Conservation (phyloP, 495 filamentous ascomycete species). For the Penicillium cosmopolitanum region DNA sequence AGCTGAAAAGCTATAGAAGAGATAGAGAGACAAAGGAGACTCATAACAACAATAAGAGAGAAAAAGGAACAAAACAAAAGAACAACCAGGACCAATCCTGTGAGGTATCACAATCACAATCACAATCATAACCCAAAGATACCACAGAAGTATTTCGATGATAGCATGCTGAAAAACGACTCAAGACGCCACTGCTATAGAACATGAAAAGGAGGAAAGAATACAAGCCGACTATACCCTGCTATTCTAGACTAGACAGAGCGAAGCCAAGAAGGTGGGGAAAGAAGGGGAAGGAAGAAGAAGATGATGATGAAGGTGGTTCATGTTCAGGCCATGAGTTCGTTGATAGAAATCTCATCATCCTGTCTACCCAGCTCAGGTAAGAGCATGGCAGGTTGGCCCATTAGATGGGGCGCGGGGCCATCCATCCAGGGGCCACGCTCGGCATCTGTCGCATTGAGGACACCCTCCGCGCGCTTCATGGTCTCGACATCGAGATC, state of each 20-base stretch:
- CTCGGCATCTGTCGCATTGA: conserved; percentile 75
- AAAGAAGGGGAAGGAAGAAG: conserved; percentile 2
- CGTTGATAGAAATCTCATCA: conserved; percentile 44
- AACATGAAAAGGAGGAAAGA: conserved; percentile 15
- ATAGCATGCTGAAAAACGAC: not conserved
- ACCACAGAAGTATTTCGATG: not conserved
- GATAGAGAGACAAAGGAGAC: not conserved
- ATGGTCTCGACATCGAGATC: conserved; percentile 93
- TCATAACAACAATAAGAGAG: not conserved
- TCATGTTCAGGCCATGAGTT: conserved; percentile 41
- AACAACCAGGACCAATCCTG: not conserved
- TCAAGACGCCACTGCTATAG: conserved; percentile 30
- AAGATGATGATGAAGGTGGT: conserved; percentile 3
- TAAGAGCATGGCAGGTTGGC: conserved; percentile 40
- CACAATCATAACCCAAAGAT: conserved; percentile 5
- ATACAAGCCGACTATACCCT: not conserved
- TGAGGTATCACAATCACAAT: conserved; percentile 1
- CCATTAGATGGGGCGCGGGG: conserved; percentile 40
- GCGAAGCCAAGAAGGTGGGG: not conserved
- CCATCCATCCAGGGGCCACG: conserved; percentile 76
- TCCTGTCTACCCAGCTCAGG: conserved; percentile 40
- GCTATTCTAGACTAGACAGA: not conserved
- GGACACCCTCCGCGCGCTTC: conserved; percentile 81
- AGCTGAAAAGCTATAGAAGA: not conserved
- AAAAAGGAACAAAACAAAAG: not conserved